Evolutionary conservation across 2,329 filamentous ascomycete species (phyloP), one percentile per base, ranked within the genome.

Genomic region (Alternaria sp.): DNA sequence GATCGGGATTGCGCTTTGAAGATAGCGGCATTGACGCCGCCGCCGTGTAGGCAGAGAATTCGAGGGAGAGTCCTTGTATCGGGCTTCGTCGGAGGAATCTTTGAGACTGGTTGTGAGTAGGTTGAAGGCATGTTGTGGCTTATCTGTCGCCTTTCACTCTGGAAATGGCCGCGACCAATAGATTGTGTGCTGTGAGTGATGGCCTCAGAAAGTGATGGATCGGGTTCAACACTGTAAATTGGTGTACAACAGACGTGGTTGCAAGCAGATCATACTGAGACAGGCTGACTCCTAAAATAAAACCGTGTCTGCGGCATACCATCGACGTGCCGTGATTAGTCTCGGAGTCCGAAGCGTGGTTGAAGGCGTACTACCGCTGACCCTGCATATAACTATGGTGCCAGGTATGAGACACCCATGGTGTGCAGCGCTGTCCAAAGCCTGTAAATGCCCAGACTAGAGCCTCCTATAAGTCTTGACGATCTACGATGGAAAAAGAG

Each of bases 31-130:
- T 90, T 93, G 65, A 89, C 88, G 62, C 91, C 91, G 69, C 91
- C 91, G 74, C 91, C 91, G 77, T 94, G 91, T n/a, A 94, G 87
- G 78, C 90, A 93, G 67, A 94, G 88, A 67, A 94, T 87, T 60
- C 91, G 88, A 3, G 90, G 90, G 41, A 83, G 72, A 11, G 54
- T 46, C 14, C 43, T 68, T 24, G 74, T 68, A 58, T 74, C 69
- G 9, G 75, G 69, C 34, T 63, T 66, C 22, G 59, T 63, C 16
- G 64, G n/a, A 11, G 71, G 73, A 47, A 74, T 62, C 24, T 68
- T 74, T n/a, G 69, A 65, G 18, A 38, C 52, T 36, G 57, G 51
- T 14, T 52, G 48, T 38, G 58, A 53, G 32, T 44, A 55, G 24
- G 22, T 55, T 26, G 58, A 52, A 24, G 42, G 34, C 58, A 61